Evolutionary conservation across 176 grass and related monocot species (phyloP), one percentile per base, ranked within the genome.

Genomic region (Zoysia japonica): DNA sequence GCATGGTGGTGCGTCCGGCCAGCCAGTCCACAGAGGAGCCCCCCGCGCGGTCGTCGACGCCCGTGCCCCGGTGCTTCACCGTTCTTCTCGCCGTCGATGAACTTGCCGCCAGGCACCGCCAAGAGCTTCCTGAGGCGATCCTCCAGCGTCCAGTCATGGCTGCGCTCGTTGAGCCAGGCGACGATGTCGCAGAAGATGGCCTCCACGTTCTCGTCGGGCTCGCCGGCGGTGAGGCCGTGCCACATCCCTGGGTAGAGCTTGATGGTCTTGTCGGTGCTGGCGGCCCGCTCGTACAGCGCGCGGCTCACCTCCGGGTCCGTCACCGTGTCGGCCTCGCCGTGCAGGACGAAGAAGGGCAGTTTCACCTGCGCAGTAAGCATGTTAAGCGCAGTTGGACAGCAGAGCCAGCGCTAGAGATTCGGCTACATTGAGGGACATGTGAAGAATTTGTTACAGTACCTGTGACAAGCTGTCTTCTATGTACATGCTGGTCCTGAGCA

Each of bases 221-320:
- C 92, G 4, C 96, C 96, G 7, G 88, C 83, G 36, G 92, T 98
- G 68, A 98, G 82, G 35, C 92, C 96, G 38, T 98, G 96, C 96
- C 95, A 98, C 92, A 98, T 94, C 12, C 85, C 92, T 7, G 87
- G 77, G 84, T 98, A 98, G 41, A 98, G 96, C 88, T 90, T 94
- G 74, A 98, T 94, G 47, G 86, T 87, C 78, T 91, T 98, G 83
- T 94, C 96, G 10, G 81, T 28, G 68, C 95, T 98, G 67, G 84
- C 75, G 3, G 92, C 88, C 5, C 68, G 74, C 75, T 93, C 78
- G 84, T 98, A 93, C 63, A 94, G 84, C 9, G 88, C 92, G 12
- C 88, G 88, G 74, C 96, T 98, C 11, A 94, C 81, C 76, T 98
- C 96, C 6, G 92, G 95, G 71, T 98, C 96, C 7, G 90, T 98